These are phyloP conservation scores for Talaromyces atroroseus DNA, from an alignment of 2,329 filamentous ascomycete genomes.

Conservation along the genomic window DNA sequence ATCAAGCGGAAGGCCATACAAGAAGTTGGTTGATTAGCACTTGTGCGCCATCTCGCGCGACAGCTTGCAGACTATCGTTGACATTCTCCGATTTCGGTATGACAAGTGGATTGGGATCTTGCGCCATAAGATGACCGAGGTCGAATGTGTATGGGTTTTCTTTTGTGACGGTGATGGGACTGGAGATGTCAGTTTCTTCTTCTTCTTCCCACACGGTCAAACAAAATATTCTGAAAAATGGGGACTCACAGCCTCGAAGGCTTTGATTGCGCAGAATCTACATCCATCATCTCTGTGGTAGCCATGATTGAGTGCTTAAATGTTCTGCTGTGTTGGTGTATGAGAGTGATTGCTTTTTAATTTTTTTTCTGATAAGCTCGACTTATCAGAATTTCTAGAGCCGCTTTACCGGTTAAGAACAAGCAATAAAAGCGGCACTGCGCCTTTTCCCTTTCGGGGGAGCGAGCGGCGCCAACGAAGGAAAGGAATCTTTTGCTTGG, in stretches of 20 bases:
- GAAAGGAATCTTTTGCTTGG: constrained; percentile 23
- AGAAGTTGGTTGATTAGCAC: constrained; percentile 91
- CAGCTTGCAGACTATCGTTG: constrained; percentile 64
- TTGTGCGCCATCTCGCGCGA: constrained; percentile 86
- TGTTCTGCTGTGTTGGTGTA: not conserved
- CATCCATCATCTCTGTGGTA: constrained; percentile 6
- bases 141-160: constrained; percentile 90
- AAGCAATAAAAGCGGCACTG: constrained; percentile 19
- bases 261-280: constrained; percentile 3
- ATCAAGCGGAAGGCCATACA: not conserved
- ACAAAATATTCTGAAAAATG: not conserved
- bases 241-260: constrained; percentile 35
- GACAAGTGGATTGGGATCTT: constrained; percentile 77
- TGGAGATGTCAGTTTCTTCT: constrained; percentile 14
- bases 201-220: not conserved
- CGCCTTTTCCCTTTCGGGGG: constrained; percentile 22
- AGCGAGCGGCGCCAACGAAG: constrained; percentile 6
- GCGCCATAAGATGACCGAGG: constrained; percentile 76
- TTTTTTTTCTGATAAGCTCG: constrained; percentile 9
- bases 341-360: not conserved
- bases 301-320: constrained; percentile 3
- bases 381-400: constrained; percentile 18
- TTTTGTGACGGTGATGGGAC: constrained; percentile 65
- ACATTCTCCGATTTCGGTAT: constrained; percentile 46
- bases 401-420: constrained; percentile 23